These are phyloP conservation scores for Rhodofomes roseus DNA, from an alignment of 1,284 basidiomycete species.

Conservation along the genomic window DNA sequence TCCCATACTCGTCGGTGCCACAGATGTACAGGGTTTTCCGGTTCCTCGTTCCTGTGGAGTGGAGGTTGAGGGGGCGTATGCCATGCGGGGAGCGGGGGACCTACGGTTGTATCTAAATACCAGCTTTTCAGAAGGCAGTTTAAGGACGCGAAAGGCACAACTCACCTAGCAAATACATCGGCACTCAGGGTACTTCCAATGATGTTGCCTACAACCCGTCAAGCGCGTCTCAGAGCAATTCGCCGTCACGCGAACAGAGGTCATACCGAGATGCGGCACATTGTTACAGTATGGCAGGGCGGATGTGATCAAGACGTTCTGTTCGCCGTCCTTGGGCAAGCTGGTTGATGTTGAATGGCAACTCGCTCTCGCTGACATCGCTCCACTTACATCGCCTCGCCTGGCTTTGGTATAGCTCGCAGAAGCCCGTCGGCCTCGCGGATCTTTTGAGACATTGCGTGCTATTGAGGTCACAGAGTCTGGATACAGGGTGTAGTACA, in stretches of 20 bases:
- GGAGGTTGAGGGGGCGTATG: not conserved
- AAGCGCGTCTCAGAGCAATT: not conserved
- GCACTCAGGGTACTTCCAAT: constrained; percentile 96
- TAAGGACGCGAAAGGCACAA: constrained; percentile 9
- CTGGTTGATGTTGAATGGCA: constrained; percentile 36
- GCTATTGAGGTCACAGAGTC: not conserved
- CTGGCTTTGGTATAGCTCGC: constrained; percentile 38
- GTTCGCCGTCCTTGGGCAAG: constrained; percentile 80
- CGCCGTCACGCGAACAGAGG: constrained; percentile 3
- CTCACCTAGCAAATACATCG: constrained; percentile 94
- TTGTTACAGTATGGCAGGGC: constrained; percentile 99
- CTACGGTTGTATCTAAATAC: constrained; percentile 62
- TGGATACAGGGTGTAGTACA: not conserved
- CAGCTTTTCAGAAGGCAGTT: constrained; percentile 25
- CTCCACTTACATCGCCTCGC: constrained; percentile 30
- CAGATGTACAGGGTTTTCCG: constrained; percentile 83
- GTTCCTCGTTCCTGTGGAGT: constrained; percentile 63
- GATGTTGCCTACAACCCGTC: constrained; percentile 73
- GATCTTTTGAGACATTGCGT: constrained; percentile 64
- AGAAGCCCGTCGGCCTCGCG: constrained; percentile 60
- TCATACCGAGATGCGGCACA: constrained; percentile 89
- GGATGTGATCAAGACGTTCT: constrained; percentile 91
- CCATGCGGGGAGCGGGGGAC: constrained; percentile 19
- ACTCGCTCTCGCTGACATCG: not conserved
- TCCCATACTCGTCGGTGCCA: constrained; percentile 99